Evolutionary conservation across 129 eudicot genomes (phyloP).

Genomic region (Lactuca saligna): DNA sequence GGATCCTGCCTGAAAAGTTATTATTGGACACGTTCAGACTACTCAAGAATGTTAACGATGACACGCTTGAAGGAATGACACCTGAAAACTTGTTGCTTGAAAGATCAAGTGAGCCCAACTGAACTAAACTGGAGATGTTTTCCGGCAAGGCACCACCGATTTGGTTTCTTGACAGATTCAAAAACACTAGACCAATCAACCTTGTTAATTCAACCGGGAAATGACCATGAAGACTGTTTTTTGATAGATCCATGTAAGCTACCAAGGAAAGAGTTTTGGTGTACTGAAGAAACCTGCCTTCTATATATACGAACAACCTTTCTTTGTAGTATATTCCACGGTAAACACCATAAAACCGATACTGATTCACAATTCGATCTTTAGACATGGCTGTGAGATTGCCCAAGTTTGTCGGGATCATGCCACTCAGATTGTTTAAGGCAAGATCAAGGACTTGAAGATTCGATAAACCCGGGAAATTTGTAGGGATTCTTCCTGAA

Average conservation of each 20-base stretch:
- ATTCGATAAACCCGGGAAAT: slow-evolving; percentile 26
- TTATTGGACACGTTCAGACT: slow-evolving; percentile 47
- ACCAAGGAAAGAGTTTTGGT: slow-evolving; percentile 51
- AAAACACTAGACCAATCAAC: slow-evolving; percentile 28
- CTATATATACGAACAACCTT: slow-evolving; percentile 34
- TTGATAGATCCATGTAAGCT: slow-evolving; percentile 45
- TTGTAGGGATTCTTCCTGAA: slow-evolving; percentile 32
- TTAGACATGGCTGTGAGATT: slow-evolving; percentile 39
- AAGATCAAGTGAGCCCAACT: slow-evolving; percentile 51
- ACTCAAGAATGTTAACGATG: slow-evolving; percentile 33
- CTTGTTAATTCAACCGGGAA: slow-evolving; percentile 41
- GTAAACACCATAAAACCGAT: slow-evolving; percentile 39
- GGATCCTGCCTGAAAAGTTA: slow-evolving; percentile 41
- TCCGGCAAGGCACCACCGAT: slow-evolving; percentile 45
- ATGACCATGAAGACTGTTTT: slow-evolving; percentile 41
- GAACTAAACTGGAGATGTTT: slow-evolving; percentile 30
- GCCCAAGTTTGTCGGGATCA: slow-evolving; percentile 39
- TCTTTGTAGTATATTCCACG: slow-evolving; percentile 46
- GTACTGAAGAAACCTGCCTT: slow-evolving; percentile 36
- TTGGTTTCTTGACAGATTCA: slow-evolving; percentile 48
- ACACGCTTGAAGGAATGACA: slow-evolving; percentile 40
- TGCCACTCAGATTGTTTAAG: slow-evolving; percentile 39
- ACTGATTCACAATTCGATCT: slow-evolving; percentile 25
- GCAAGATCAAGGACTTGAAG: slow-evolving; percentile 56
- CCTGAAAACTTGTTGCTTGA: slow-evolving; percentile 44